Conservation (phyloP, 371 early-diverging fungal genomes). For the Rhizopus delemar region DNA sequence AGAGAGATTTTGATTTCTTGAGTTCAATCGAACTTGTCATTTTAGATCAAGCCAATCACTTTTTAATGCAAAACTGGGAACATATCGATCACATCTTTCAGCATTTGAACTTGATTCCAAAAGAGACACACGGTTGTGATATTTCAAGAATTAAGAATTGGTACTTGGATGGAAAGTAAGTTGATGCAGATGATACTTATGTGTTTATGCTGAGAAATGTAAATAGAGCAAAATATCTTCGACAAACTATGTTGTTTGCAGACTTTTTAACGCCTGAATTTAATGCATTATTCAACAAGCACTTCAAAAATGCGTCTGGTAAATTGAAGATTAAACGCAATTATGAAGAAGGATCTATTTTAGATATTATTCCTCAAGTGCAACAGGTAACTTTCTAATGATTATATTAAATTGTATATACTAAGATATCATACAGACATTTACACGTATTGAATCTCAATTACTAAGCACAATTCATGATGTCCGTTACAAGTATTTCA, state of each 20-base stretch:
- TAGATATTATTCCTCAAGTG: slow-evolving; percentile 76
- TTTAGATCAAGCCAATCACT: slow-evolving; percentile 81
- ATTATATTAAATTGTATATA: neutral
- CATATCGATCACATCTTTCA: slow-evolving; percentile 85
- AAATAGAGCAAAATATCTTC: slow-evolving; percentile 72
- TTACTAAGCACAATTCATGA: slow-evolving; percentile 72
- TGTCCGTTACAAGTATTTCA: slow-evolving; percentile 83
- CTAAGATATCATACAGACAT: slow-evolving; percentile 37
- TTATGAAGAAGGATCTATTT: slow-evolving; percentile 67
- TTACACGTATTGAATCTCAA: slow-evolving; percentile 67
- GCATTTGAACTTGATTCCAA: slow-evolving; percentile 85
- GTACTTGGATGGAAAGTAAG: slow-evolving; percentile 79
- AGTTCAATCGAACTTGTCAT: slow-evolving; percentile 91
- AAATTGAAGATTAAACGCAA: slow-evolving; percentile 69
- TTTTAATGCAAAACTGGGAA: slow-evolving; percentile 98
- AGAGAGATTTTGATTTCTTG: slow-evolving; percentile 89
- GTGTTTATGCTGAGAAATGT: neutral
- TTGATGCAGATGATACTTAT: neutral
- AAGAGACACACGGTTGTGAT: slow-evolving; percentile 87
- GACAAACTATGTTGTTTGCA: slow-evolving; percentile 85
- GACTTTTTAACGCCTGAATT: slow-evolving; percentile 87
- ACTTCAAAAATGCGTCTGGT: slow-evolving; percentile 76
- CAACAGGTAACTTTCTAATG: slow-evolving; percentile 60
- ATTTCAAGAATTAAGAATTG: slow-evolving; percentile 89
- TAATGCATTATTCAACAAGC: slow-evolving; percentile 77